Evolutionary conservation across 2,329 filamentous ascomycete genomes (phyloP).

Genomic region (Pyrenophora tritici-repentis): DNA sequence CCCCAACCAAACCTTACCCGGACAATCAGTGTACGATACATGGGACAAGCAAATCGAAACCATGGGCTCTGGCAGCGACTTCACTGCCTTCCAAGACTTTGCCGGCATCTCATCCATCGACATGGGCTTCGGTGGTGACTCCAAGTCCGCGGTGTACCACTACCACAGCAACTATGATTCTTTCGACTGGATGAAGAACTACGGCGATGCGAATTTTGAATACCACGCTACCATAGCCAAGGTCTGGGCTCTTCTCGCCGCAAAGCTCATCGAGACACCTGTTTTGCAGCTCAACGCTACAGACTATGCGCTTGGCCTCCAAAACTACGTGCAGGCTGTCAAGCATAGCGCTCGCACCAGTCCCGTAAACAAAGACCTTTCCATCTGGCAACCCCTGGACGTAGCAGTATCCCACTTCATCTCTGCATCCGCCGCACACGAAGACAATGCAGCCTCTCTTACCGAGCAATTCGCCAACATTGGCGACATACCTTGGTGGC

Average conservation of each 20-base stretch:
- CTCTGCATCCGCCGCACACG: slow-evolving; percentile 56
- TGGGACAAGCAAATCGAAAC: slow-evolving; percentile 63
- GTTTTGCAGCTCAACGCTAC: slow-evolving; percentile 54
- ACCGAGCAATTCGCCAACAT: slow-evolving; percentile 51
- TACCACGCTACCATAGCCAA: slow-evolving; percentile 61
- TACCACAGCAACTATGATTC: slow-evolving; percentile 87
- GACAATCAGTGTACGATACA: slow-evolving; percentile 69
- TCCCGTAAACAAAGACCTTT: slow-evolving; percentile 10
- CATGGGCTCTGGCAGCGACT: slow-evolving; percentile 59
- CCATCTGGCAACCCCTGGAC: slow-evolving; percentile 55
- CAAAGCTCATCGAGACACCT: slow-evolving; percentile 54
- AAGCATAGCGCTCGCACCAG: slow-evolving; percentile 40
- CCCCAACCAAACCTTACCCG: slow-evolving; percentile 73
- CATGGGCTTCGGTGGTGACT: slow-evolving; percentile 50
- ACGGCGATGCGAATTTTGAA: slow-evolving; percentile 67
- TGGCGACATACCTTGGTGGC: slow-evolving; percentile 75
- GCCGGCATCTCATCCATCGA: slow-evolving; percentile 57
- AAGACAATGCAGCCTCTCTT: slow-evolving; percentile 56
- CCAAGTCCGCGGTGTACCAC: slow-evolving; percentile 63
- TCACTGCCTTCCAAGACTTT: slow-evolving; percentile 60
- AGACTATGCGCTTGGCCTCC: slow-evolving; percentile 52
- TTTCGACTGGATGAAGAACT: slow-evolving; percentile 81
- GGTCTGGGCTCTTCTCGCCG: slow-evolving; percentile 53
- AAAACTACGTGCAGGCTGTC: slow-evolving; percentile 50
- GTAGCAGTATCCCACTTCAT: slow-evolving; percentile 56